Evolutionary conservation across 768 basidiomycete genomes (phyloP).

Genomic region (Rhodotorula toruloides): DNA sequence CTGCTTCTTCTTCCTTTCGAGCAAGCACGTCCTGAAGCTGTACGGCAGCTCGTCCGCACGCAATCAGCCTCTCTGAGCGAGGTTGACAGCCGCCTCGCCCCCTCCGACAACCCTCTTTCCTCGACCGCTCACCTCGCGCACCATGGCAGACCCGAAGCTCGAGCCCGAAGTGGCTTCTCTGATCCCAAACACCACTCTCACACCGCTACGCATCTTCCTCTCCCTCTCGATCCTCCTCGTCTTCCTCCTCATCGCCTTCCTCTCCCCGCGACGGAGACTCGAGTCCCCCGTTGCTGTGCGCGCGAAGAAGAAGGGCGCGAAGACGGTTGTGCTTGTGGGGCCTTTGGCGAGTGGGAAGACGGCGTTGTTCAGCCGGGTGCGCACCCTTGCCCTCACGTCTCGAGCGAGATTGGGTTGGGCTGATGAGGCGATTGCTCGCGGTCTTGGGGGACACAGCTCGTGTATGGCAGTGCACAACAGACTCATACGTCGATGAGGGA

Average conservation of each 20-base stretch:
- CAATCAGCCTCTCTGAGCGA: no score
- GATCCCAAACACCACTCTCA: neutral
- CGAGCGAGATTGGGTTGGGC: neutral
- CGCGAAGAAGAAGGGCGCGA: neutral
- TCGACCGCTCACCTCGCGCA: neutral
- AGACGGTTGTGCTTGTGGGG: conserved; percentile 35
- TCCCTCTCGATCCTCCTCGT: conserved; percentile 25
- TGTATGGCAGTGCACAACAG: conserved; percentile 31
- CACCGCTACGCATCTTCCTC: conserved; percentile 10
- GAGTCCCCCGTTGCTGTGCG: neutral
- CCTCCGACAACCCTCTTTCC: neutral
- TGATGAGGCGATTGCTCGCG: neutral
- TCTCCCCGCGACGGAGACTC: neutral
- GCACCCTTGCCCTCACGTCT: neutral
- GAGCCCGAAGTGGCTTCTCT: conserved; percentile 2
- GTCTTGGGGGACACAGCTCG: conserved; percentile 20
- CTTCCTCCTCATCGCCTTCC: conserved; percentile 12
- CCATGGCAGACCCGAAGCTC: neutral
- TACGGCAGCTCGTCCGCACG: no score
- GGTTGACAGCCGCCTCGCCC: no score
- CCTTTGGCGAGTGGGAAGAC: conserved; percentile 41
- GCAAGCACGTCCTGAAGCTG: no score
- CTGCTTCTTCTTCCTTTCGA: no score
- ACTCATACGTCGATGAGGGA: conserved; percentile 39
- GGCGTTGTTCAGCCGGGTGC: conserved; percentile 36